These are phyloP conservation scores for Acrocalymma vagum DNA, from an alignment of 2,329 filamentous ascomycete genomes.

Conservation along the genomic window DNA sequence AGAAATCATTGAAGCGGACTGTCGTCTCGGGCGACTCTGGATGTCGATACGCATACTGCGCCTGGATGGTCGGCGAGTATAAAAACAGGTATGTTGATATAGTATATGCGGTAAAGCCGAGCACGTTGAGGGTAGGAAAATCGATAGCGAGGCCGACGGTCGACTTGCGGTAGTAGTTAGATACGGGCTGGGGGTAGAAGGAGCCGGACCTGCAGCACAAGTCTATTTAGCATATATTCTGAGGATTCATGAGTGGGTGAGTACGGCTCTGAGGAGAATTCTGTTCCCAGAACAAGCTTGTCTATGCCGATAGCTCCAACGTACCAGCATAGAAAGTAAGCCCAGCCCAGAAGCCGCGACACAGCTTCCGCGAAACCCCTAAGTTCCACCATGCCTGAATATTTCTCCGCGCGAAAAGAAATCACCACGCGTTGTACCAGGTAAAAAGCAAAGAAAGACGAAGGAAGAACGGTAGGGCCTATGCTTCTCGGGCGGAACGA, in stretches of 20 bases:
- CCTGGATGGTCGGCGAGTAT: slow-evolving; percentile 78
- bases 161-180: slow-evolving; percentile 79
- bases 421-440: too few species aligned
- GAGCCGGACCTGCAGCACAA: slow-evolving; percentile 72
- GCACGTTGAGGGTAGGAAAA: slow-evolving; percentile 78
- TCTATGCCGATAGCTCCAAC: too few species aligned
- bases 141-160: slow-evolving; percentile 88
- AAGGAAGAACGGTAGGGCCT: too few species aligned
- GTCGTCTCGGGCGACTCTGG: slow-evolving; percentile 77
- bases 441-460: too few species aligned
- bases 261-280: background rate
- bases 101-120: slow-evolving; percentile 79
- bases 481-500: too few species aligned
- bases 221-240: slow-evolving; percentile 1
- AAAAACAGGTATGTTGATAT: slow-evolving; percentile 79
- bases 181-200: slow-evolving; percentile 89
- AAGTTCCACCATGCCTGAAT: too few species aligned
- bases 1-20: slow-evolving; percentile 88
- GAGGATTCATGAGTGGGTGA: background rate
- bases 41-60: slow-evolving; percentile 85
- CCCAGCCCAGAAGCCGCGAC: slow-evolving; percentile 46
- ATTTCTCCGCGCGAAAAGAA: too few species aligned
- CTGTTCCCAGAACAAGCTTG: too few species aligned
- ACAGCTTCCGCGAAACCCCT: slow-evolving; percentile 41
- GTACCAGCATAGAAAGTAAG: slow-evolving; percentile 47